Base-by-base conservation (phyloP, 2,329 filamentous ascomycete genomes). In the Alternaria panax region DNA sequence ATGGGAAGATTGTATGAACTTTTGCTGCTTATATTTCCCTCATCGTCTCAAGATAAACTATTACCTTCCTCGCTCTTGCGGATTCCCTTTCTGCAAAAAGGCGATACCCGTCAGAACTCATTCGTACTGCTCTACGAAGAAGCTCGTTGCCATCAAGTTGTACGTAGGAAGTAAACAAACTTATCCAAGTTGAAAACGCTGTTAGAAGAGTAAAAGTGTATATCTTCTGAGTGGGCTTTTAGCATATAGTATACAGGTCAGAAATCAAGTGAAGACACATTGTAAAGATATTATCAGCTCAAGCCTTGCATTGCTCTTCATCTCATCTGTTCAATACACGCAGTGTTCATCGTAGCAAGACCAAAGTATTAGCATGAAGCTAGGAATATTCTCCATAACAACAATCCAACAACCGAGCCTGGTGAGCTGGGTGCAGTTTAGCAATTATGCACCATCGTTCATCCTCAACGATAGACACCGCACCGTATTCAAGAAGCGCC, bases 251-350 rank as follows among this genome's bases (percentile, higher is more conserved):
- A 9, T 2, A 28, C 7, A 28, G 27, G 9, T 28, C 9, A 3
- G 9, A 28, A 24, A 24, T 6, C 14, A 2, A 40, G 12, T 5
- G 14, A 4, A 20, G 12, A 40, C 9, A 5, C 1, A 14, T 6
- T 22, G 5, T 4, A 42, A 32, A 24, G 16, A 45, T 30, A 25
- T 20, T 25, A 20, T 45, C 25, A 25, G 41, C 47, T 40, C 41
- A 24, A 27, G 45, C 18, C 28, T 53, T 57, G 48, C 30, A 57
- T 53, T 57, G 16, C 16, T 57, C 48, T 42, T 20, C 38, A 11
- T 43, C 24, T 34, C 25, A 20, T 45, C 11, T 30, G 43, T 46
- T 41, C 32, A 27, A 28, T 57, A 40, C 34, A 42, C 40, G 25
- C 54, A 48, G 24, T 20, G 22, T 36, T 8, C 28, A 28, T 48